Evolutionary conservation across 2,329 filamentous ascomycete species (phyloP), one percentile per base, ranked within the genome.

Genomic region (Ophioceras dolichostomum): DNA sequence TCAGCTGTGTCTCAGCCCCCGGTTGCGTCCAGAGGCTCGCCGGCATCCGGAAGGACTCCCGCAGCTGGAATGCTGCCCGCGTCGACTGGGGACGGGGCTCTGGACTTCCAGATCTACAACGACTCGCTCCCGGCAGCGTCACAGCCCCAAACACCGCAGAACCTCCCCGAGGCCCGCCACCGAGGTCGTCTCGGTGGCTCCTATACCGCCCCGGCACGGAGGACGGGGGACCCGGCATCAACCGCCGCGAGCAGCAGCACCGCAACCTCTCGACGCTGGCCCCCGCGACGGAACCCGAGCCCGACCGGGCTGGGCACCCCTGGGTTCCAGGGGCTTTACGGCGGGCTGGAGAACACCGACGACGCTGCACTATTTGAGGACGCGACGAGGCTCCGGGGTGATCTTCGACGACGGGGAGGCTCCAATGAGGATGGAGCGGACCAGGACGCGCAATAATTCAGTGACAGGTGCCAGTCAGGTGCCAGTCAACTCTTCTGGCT

Each of bases 131-230:
- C 66, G 7, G 54, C 63, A 17, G 53, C 54, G 5, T 51, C 49
- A 9, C 68, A 70, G 42, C 66, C 67, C n/a, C 65, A 66, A 45
- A 70, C 68, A 10, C 66, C 68, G 17, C 55, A 56, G 32, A 59
- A 68, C 38, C 46, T 70, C n/a, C 64, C 67, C 1, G 67, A 68
- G 48, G 56, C 62, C 34, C 60, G 64, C 10, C 66, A 68, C 43
- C 60, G 53, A 36, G 65, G 64, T 38, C 60, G 59, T 22, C 51
- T 64, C 24, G 50, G 54, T 12, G 60, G 59, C 10, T 52, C 61
- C 12, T 65, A 62, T 45, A 70, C 67, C 10, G 64, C 59, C 10
- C 64, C 67, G 12, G 45, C 50, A 14, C 40, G 47, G 34, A 42
- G 36, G 7, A 26, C 30, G 6, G 36, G 36, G 6, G 27, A 26